Base-by-base conservation (phyloP, 2,329 filamentous ascomycete species). In the Exserohilum turcica region DNA sequence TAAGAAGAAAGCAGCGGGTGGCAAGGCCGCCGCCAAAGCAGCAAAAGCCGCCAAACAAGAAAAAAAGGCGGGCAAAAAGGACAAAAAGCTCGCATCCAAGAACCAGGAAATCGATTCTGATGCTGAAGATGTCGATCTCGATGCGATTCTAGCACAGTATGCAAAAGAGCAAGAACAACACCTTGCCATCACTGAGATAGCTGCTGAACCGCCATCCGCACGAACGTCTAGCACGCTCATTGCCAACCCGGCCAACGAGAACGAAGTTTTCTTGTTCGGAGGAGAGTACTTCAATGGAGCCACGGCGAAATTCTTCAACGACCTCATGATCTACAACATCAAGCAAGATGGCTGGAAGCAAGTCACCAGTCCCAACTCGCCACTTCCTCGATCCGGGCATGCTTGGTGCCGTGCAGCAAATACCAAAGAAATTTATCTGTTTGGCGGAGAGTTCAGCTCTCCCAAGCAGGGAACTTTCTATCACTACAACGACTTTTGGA, bases 401-500 rank as follows among this genome's bases (percentile, higher is more conserved):
- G 93, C 94, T 13, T 97, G 92, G 91, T 95, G 91, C 67, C 85
- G 92, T 53, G 92, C 90, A 52, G 90, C 89, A 42, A 96, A 97
- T 75, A 84, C 88, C 13, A 89, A 88, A 58, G 86, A 89, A 29
- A 84, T 97, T 46, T 99, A 96, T 73, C 79, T 99, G 13, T 97
- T 97, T 69, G 94, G 94, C 60, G 94, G 93, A 56, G 94, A 99
- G 76, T 99, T 99, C 74, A 95, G 90, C 52, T 93, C 89, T 24
- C 94, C 94, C 2, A 97, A 97, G 73, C 94, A 97, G 76, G 94
- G 94, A 3, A 97, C 93, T 0, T 99, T 99, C 70, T 97, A 99
- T 74, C 94, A 99, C 76, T 99, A 99, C 78, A 96, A 96, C 68
- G 94, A 97, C 77, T 97, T 99, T 74, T 99, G 94, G 93, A 84